These are phyloP conservation scores for Neurospora sp. DNA, from an alignment of 495 filamentous ascomycete genomes.

Conservation along the genomic window DNA sequence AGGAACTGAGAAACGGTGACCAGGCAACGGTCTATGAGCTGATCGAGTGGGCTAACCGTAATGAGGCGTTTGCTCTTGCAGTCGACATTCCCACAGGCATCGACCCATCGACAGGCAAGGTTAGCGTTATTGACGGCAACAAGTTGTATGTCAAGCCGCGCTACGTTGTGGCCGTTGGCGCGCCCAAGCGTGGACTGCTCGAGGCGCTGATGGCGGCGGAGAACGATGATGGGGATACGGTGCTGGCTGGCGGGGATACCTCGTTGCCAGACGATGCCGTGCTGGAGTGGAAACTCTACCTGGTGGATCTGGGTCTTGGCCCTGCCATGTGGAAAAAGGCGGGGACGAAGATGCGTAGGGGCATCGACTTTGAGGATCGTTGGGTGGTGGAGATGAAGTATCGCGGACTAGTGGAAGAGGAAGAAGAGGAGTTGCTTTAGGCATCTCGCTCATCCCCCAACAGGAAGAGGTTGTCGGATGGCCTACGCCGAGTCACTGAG, in stretches of 20 bases:
- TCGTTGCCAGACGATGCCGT: conserved; percentile 18
- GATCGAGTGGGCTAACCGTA: conserved; percentile 79
- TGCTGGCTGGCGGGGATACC: conserved; percentile 17
- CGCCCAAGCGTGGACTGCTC: conserved; percentile 73
- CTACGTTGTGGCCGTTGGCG: conserved; percentile 71
- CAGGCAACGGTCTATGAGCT: conserved; percentile 73
- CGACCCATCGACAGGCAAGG: conserved; percentile 62
- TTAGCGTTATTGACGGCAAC: conserved; percentile 49
- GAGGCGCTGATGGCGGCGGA: conserved; percentile 54
- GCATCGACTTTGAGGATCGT: conserved; percentile 72
- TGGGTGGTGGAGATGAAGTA: conserved; percentile 67
- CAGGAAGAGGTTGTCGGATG: not conserved
- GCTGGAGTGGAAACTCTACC: conserved; percentile 57
- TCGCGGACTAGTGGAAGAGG: conserved; percentile 20
- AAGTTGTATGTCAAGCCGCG: conserved; percentile 63
- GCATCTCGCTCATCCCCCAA: not conserved
- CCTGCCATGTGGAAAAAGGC: conserved; percentile 79
- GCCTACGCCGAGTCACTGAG: not conserved
- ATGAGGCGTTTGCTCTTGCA: conserved; percentile 64
- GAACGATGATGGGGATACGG: conserved; percentile 35
- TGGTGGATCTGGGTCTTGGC: conserved; percentile 80
- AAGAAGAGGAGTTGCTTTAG: conserved; percentile 11
- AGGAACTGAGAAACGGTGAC: conserved; percentile 71
- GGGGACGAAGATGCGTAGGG: conserved; percentile 63
- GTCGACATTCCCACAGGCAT: conserved; percentile 84